Conservation (phyloP, 192 early-diverging fungal genomes). For the Geosiphon pyriformis region DNA sequence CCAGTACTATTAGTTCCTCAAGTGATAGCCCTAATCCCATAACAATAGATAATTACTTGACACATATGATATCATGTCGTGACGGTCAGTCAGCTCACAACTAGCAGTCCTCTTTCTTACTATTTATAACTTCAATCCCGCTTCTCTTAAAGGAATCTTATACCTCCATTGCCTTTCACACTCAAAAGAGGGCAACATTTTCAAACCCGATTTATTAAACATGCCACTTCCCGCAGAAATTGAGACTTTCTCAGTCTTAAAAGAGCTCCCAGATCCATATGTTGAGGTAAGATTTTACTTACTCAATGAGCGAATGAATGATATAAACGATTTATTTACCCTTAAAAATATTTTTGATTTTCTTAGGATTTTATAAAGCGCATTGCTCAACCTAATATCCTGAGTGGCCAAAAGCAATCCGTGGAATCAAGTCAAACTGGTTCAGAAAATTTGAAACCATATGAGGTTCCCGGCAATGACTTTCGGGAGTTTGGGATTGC, state of each 20-base stretch:
- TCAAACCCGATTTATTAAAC: not conserved
- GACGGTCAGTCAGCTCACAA: not conserved
- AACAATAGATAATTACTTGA: not conserved
- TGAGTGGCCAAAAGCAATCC: too few species aligned
- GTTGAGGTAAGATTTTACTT: not conserved
- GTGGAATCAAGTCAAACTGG: too few species aligned
- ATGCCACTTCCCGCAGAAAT: not conserved
- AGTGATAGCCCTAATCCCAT: too few species aligned
- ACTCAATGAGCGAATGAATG: not conserved
- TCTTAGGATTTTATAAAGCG: too few species aligned
- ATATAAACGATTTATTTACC: not conserved
- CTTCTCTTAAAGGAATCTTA: slow-evolving; percentile 3
- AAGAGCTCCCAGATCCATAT: not conserved
- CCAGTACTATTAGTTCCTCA: too few species aligned
- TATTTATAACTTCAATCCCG: not conserved
- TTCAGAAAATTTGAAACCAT: too few species aligned
- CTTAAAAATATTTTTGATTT: not conserved
- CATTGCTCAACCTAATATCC: too few species aligned
- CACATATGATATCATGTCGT: slow-evolving; percentile 15
- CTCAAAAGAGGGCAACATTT: slow-evolving; percentile 2
- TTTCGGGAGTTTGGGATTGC: not conserved
- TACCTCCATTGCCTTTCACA: slow-evolving; percentile 11
- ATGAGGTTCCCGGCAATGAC: not conserved
- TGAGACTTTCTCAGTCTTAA: not conserved
- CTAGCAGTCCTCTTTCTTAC: not conserved